These are phyloP conservation scores for Salmacisia buchloeana DNA, from an alignment of 1,284 basidiomycete species.

Conservation along the genomic window DNA sequence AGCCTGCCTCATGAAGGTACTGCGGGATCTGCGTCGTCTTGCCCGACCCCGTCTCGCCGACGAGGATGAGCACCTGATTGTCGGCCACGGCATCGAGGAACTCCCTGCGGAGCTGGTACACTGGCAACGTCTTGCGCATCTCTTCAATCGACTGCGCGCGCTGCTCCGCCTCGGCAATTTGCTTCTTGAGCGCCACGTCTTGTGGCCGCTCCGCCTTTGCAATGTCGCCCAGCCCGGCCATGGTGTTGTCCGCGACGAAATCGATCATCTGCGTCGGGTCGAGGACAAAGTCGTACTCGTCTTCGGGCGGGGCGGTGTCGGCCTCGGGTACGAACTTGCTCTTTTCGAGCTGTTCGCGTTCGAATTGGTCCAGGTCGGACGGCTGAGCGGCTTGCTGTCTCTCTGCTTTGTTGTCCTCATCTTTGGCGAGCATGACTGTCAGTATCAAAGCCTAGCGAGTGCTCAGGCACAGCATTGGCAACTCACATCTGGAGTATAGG, in stretches of 20 bases:
- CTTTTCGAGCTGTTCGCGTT: conserved; percentile 80
- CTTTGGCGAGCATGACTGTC: conserved; percentile 7
- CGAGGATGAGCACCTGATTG: conserved; percentile 63
- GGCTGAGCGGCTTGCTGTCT: conserved; percentile 67
- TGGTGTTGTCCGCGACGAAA: conserved; percentile 75
- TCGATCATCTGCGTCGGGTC: conserved; percentile 95
- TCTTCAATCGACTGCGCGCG: conserved; percentile 49
- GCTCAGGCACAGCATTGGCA: neutral
- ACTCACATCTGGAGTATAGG: conserved; percentile 84
- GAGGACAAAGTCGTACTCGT: conserved; percentile 90
- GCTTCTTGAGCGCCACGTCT: conserved; percentile 75
- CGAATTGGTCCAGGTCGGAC: conserved; percentile 86
- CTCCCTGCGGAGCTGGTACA: conserved; percentile 45
- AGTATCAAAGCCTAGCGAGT: neutral
- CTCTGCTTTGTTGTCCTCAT: conserved; percentile 66
- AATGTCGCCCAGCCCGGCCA: conserved; percentile 55
- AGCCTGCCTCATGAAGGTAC: conserved; percentile 95
- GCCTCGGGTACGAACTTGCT: conserved; percentile 53
- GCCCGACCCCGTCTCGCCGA: conserved; percentile 69
- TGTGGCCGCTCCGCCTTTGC: conserved; percentile 61
- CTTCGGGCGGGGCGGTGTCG: conserved; percentile 37
- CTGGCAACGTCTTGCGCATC: conserved; percentile 43
- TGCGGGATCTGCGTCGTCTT: conserved; percentile 98
- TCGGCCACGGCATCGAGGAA: conserved; percentile 73
- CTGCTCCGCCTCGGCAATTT: conserved; percentile 83